Conservation (phyloP, 306 rosid species). For the Lagenaria siceraria region DNA sequence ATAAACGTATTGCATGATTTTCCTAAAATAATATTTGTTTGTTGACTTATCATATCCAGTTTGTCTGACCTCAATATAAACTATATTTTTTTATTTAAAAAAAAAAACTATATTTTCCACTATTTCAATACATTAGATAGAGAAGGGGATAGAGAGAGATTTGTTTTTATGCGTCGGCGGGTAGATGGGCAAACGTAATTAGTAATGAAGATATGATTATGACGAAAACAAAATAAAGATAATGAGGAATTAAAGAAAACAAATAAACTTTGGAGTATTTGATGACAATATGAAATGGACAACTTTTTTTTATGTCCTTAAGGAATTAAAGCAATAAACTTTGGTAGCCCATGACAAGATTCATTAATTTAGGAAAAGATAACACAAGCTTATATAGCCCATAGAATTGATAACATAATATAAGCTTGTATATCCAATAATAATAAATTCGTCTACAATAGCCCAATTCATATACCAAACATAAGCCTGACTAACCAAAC, state of each 20-base stretch:
- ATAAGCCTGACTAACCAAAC: not conserved
- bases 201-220: not conserved
- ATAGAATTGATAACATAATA: too few relatives aligned
- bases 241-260: too few relatives aligned
- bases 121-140: not conserved
- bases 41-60: not conserved
- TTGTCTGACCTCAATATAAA: not conserved
- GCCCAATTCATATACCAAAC: not conserved
- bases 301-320: not conserved
- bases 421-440: too few relatives aligned
- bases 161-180: constrained; percentile 1
- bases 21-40: not conserved
- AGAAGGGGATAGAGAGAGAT: not conserved
- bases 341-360: not conserved
- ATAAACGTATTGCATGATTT: too few relatives aligned
- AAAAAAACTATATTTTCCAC: not conserved
- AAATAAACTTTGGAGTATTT: not conserved
- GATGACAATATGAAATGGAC: not conserved
- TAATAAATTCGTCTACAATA: too few relatives aligned
- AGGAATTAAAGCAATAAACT: not conserved
- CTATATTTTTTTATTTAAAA: too few relatives aligned
- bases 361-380: too few relatives aligned
- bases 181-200: not conserved
- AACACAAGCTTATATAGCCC: too few relatives aligned
- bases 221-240: not conserved